Evolutionary conservation across 768 basidiomycete genomes (phyloP), one percentile per base, ranked within the genome.

Genomic region (Suillus fuscotomentosus): DNA sequence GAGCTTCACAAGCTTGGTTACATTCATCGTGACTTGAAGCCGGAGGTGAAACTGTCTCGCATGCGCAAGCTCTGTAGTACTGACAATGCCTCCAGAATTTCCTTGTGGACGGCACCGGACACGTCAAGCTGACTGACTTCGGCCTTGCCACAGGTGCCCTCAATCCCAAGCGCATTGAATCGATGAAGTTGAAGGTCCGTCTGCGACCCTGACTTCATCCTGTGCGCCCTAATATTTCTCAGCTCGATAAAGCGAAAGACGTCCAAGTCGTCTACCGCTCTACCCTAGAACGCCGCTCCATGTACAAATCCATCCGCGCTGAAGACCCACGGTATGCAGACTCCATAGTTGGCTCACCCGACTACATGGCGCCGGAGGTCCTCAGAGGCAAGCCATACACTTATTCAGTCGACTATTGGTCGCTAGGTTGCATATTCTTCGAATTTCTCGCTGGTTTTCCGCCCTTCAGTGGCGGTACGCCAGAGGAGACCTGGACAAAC

Each of bases 401-500:
- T 0, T 98, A 91, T 76, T 93, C 94, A 0, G 97, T 99, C 56
- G 97, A 99, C 78, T 99, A 92, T 70, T 99, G 97, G 97, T 97
- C 95, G 1, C 84, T 99, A 9, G 97, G 97, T 7, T 99, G 97
- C 76, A 99, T 99, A 70, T 80, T 99, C 31, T 99, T 98, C 78
- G 97, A 99, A 79, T 96, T 97, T 76, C 81, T 97, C 17, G 92
- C 94, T 1, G 97, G 97, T 34, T 99, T 97, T 79, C 97, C 97
- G 14, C 97, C 97, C 2, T 99, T 99, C 80, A 97, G 94, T 55
- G 97, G 97, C 20, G 87, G 90, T 47, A 95, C 91, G 0, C 92
- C 95, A 0, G 95, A 99, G 68, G 97, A 99, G 77, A 99, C 97
- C 0, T 99, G 97, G 97, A 94, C 94, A 17, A 99, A 99, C 77